Evolutionary conservation across 345 rosid genomes (phyloP).

Genomic region (Bruguiera gymnorhiza): DNA sequence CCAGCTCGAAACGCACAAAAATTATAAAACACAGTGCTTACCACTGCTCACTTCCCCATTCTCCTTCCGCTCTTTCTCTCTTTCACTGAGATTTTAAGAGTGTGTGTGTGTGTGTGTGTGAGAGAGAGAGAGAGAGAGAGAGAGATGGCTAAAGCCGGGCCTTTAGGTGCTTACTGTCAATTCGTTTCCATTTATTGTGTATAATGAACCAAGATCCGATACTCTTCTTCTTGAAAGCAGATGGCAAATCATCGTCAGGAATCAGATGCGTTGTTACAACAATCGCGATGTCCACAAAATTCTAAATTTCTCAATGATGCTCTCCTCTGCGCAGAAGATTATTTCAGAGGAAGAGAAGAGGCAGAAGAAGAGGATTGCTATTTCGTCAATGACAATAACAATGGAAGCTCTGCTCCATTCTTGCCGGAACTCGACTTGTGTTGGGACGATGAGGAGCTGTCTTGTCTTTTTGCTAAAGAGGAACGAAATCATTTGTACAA

Average conservation of each 20-base stretch:
- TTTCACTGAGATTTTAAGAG: neutral
- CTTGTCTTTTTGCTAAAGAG: conserved; percentile 43
- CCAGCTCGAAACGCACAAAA: conserved; percentile 16
- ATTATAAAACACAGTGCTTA: conserved; percentile 15
- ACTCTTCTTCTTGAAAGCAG: conserved; percentile 45
- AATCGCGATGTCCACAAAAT: conserved; percentile 15
- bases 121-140: conserved; percentile 12
- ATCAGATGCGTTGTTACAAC: conserved; percentile 12
- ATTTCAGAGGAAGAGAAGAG: conserved; percentile 37
- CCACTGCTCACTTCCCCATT: neutral
- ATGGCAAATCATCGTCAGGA: conserved; percentile 43
- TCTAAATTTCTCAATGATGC: conserved; percentile 31
- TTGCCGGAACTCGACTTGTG: conserved; percentile 53
- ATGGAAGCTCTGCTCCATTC: conserved; percentile 16
- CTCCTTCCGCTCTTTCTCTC: conserved; percentile 3
- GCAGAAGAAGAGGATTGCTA: neutral
- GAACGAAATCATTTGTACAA: conserved; percentile 32
- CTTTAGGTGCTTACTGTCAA: conserved; percentile 22
- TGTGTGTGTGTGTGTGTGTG: neutral
- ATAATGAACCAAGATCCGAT: conserved; percentile 39
- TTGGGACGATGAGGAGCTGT: conserved; percentile 74
- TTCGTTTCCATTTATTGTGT: conserved; percentile 18
- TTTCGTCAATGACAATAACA: neutral
- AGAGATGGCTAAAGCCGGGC: conserved; percentile 31
- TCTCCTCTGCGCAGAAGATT: conserved; percentile 66